Evolutionary conservation across 495 filamentous ascomycete species (phyloP).

Genomic region (Hyphodiscus hymeniophilus): DNA sequence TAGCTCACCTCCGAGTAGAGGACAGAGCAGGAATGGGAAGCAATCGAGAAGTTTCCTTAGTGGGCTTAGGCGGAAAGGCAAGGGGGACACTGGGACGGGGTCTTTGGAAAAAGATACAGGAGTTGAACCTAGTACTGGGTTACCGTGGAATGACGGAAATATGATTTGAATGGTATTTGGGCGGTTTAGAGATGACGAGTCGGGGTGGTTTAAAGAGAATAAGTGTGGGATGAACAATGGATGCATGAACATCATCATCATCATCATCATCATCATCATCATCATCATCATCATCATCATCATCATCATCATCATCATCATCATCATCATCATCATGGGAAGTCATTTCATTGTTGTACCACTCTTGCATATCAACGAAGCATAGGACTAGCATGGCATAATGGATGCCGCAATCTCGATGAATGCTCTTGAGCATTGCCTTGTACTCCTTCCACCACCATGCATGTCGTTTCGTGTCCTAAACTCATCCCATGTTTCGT

Average conservation of each 20-base stretch:
- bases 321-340: not conserved
- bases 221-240: not conserved
- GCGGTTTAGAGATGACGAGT: not conserved
- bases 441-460: not conserved
- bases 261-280: too few species aligned
- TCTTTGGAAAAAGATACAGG: not conserved
- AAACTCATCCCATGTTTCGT: not conserved
- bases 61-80: slow-evolving; percentile 34
- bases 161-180: not conserved
- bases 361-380: slow-evolving; percentile 11
- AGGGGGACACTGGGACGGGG: slow-evolving; percentile 26
- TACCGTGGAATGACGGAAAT: not conserved
- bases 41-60: slow-evolving; percentile 39
- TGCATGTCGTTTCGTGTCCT: not conserved
- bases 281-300: too few species aligned
- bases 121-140: not conserved
- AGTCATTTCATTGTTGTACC: slow-evolving; percentile 7
- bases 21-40: slow-evolving; percentile 23
- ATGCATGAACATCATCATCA: too few species aligned
- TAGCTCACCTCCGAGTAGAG: slow-evolving; percentile 13
- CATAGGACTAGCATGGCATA: slow-evolving; percentile 3
- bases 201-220: not conserved
- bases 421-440: slow-evolving; percentile 4
- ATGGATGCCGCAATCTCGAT: too few species aligned
- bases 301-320: too few species aligned